These are phyloP conservation scores for Ceratobasidium sp. DNA, from an alignment of 1,284 basidiomycete genomes.

Conservation along the genomic window DNA sequence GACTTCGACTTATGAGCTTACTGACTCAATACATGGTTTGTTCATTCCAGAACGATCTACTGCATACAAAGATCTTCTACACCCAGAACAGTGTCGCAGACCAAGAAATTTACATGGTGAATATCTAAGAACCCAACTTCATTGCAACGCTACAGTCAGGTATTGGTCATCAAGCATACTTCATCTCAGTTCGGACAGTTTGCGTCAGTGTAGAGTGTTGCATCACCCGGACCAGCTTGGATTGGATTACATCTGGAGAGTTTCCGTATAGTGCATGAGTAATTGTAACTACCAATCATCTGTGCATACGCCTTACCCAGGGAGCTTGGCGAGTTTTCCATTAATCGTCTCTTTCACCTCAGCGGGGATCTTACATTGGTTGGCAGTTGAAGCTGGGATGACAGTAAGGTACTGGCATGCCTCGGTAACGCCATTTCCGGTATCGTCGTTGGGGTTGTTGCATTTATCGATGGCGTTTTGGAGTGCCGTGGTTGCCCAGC, in stretches of 20 bases:
- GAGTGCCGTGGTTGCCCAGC: conserved; percentile 47
- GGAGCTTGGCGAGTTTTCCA: conserved; percentile 43
- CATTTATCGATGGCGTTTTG: conserved; percentile 60
- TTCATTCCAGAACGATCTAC: too few relatives aligned
- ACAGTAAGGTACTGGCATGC: conserved; percentile 52
- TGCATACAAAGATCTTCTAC: too few relatives aligned
- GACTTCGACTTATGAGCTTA: too few relatives aligned
- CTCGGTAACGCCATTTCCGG: conserved; percentile 52
- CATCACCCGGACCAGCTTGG: conserved; percentile 42
- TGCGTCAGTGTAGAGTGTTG: too few relatives aligned
- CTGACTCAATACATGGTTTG: too few relatives aligned
- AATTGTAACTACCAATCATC: neutral
- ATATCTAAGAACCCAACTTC: too few relatives aligned
- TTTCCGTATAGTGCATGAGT: too few relatives aligned
- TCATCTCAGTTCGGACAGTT: conserved; percentile 40
- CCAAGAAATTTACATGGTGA: too few relatives aligned
- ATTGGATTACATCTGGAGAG: conserved; percentile 46
- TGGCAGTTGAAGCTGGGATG: conserved; percentile 37
- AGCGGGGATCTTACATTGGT: conserved; percentile 51
- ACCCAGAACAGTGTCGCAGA: too few relatives aligned
- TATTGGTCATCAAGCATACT: too few relatives aligned
- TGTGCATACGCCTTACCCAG: conserved; percentile 42
- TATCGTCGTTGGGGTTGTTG: conserved; percentile 53
- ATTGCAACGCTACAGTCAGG: too few relatives aligned
- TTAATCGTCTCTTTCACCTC: too few relatives aligned